phyloP scores from a whole-genome alignment of 2,329 filamentous ascomycete genomes.

The Paecilomyces sp. region DNA sequence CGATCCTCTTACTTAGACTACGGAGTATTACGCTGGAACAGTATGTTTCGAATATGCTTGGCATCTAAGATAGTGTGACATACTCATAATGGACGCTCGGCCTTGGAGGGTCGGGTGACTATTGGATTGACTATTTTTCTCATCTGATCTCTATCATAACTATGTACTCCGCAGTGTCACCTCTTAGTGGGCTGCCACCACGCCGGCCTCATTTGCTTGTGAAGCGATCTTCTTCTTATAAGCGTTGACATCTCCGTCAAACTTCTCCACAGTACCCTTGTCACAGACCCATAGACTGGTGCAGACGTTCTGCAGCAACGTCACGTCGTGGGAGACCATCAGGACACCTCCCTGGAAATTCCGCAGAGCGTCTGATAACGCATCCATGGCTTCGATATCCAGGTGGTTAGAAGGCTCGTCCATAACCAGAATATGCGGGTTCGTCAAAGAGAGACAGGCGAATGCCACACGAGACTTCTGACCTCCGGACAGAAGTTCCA shows the following conservation, averaged over 20 bases:
- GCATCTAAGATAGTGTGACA: neutral
- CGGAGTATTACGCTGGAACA: neutral
- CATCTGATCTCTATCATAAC: neutral
- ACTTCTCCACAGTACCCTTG: conserved; percentile 87
- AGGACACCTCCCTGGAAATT: conserved; percentile 90
- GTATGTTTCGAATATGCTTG: neutral
- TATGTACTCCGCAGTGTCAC: neutral
- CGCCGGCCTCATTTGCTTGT: conserved; percentile 81
- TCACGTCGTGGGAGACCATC: conserved; percentile 99
- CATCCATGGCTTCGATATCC: conserved; percentile 99
- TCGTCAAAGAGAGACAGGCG: conserved; percentile 86
- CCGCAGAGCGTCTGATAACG: conserved; percentile 72
- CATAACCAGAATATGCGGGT: conserved; percentile 94
- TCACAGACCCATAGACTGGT: conserved; percentile 96
- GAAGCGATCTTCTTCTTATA: conserved; percentile 96
- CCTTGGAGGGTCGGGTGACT: neutral
- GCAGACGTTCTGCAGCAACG: conserved; percentile 95
- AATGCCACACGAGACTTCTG: conserved; percentile 98
- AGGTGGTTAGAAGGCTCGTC: conserved; percentile 98
- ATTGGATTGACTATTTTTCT: neutral
- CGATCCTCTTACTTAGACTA: neutral
- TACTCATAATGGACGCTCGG: neutral
- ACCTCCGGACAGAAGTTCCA: conserved; percentile 88
- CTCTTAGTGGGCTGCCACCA: conserved; percentile 45
- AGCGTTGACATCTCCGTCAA: conserved; percentile 85